A percentile compares a stretch with the other conserved stretches of the same genome.
phyloP scores from a whole-genome alignment of 257 asterid species.

The Capsicum rhomboideum region DNA sequence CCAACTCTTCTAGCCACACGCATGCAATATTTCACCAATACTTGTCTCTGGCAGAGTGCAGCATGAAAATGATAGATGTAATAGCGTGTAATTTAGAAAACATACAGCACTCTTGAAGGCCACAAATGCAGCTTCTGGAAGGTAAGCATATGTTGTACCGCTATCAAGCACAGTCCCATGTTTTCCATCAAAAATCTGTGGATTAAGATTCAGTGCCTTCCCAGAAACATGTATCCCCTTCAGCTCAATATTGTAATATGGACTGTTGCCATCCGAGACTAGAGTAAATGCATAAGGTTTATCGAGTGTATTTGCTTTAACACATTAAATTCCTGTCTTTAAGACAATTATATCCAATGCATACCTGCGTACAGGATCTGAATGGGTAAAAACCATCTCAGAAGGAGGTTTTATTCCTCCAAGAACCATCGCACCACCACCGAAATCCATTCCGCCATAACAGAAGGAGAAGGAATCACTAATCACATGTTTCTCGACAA shows the following conservation, averaged over 20 bases:
- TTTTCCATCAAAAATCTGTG: slow-evolving; percentile 62
- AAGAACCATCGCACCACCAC: slow-evolving; percentile 97
- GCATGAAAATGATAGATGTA: not conserved
- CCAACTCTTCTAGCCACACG: not conserved
- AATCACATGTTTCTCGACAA: slow-evolving; percentile 71
- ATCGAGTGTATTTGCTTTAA: slow-evolving; percentile 74
- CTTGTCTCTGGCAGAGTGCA: not conserved
- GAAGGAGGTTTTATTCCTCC: slow-evolving; percentile 69
- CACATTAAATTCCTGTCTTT: slow-evolving; percentile 39
- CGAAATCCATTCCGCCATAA: slow-evolving; percentile 95
- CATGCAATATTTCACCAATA: not conserved
- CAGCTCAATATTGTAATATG: slow-evolving; percentile 90
- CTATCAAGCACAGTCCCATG: slow-evolving; percentile 89
- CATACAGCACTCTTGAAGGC: slow-evolving; percentile 71
- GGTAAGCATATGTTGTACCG: slow-evolving; percentile 90
- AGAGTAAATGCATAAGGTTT: slow-evolving; percentile 95
- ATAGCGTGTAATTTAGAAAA: not conserved
- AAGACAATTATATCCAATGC: slow-evolving; percentile 27
- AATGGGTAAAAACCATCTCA: slow-evolving; percentile 64
- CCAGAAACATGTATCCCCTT: slow-evolving; percentile 90
- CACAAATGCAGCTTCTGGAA: slow-evolving; percentile 74
- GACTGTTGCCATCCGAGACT: slow-evolving; percentile 98
- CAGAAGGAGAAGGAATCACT: slow-evolving; percentile 86
- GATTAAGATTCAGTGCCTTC: slow-evolving; percentile 54
- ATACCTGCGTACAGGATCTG: slow-evolving; percentile 87